Percentiles rank a stretch among this genome's conserved stretches.
phyloP scores from a whole-genome alignment of 1,139 yeast genomes.

The Zygotorulaspora mrakii region DNA sequence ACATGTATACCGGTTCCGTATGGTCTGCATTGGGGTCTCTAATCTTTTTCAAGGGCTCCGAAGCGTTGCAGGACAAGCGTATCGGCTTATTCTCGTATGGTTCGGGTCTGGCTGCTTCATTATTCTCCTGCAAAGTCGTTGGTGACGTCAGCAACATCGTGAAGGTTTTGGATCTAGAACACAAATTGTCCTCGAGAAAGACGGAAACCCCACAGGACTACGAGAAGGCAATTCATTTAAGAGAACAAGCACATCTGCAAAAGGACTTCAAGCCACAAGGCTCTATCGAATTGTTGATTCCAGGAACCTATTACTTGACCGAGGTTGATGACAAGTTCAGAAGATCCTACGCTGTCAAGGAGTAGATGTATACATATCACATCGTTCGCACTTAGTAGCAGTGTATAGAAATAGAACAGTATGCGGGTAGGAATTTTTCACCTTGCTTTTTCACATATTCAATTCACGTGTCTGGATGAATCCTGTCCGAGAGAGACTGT shows the following conservation, averaged over 20 bases:
- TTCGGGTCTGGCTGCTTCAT: slow-evolving; percentile 92
- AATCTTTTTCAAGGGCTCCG: slow-evolving; percentile 70
- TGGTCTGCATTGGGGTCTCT: slow-evolving; percentile 85
- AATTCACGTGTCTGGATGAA: too few relatives aligned
- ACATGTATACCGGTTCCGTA: slow-evolving; percentile 95
- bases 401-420: too few relatives aligned
- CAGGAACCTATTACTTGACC: slow-evolving; percentile 81
- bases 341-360: slow-evolving; percentile 69
- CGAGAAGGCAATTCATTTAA: slow-evolving; percentile 72
- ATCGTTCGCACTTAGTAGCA: too few relatives aligned
- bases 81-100: slow-evolving; percentile 95
- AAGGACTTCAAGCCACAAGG: slow-evolving; percentile 80
- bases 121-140: slow-evolving; percentile 72
- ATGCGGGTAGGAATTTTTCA: too few relatives aligned
- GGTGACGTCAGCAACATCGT: slow-evolving; percentile 77
- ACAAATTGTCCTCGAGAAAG: slow-evolving; percentile 64
- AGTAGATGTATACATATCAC: slow-evolving; percentile 32
- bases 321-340: slow-evolving; percentile 85
- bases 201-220: slow-evolving; percentile 73
- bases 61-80: slow-evolving; percentile 73
- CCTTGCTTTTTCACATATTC: too few relatives aligned
- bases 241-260: slow-evolving; percentile 86
- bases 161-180: slow-evolving; percentile 61
- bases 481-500: too few relatives aligned
- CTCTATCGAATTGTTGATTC: slow-evolving; percentile 59